These are phyloP conservation scores for Suillus cothurnatus DNA, from an alignment of 768 basidiomycete genomes.

Conservation along the genomic window DNA sequence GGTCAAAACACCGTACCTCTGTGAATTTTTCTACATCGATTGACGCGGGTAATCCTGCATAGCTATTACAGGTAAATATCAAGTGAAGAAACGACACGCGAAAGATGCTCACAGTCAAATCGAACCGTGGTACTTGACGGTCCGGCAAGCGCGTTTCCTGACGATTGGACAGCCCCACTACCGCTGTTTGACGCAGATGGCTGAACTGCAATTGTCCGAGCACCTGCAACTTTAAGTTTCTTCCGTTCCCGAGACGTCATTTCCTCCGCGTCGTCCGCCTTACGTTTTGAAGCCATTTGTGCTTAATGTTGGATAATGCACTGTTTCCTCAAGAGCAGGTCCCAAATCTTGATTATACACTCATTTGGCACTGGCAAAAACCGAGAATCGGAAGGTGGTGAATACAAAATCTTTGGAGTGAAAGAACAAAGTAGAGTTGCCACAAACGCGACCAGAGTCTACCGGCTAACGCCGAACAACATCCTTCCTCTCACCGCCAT, in stretches of 20 bases:
- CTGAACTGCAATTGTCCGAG: conserved; percentile 72
- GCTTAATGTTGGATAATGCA: conserved; percentile 29
- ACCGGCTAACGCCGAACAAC: conserved; percentile 27
- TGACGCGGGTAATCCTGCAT: conserved; percentile 62
- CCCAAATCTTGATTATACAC: conserved; percentile 15
- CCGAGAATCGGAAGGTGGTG: conserved; percentile 16
- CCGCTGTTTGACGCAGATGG: conserved; percentile 18
- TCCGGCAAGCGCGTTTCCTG: conserved; percentile 36
- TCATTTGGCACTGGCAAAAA: conserved; percentile 19
- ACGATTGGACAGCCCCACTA: conserved; percentile 11
- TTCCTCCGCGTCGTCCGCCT: conserved; percentile 32
- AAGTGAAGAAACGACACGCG: neutral
- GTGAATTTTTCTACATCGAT: conserved; percentile 90
- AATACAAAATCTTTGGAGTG: neutral
- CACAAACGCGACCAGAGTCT: conserved; percentile 9
- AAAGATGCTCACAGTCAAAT: conserved; percentile 42
- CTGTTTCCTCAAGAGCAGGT: conserved; percentile 24
- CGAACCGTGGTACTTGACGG: conserved; percentile 41
- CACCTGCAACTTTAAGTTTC: conserved; percentile 63
- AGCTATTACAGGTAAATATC: conserved; percentile 36
- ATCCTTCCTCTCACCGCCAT: conserved; percentile 18
- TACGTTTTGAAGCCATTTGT: conserved; percentile 46
- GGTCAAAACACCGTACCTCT: conserved; percentile 51
- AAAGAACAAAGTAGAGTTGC: neutral
- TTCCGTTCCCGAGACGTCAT: conserved; percentile 57